Base-by-base conservation (phyloP, 2,329 filamentous ascomycete genomes). In the Colletotrichum gloeosporioides region DNA sequence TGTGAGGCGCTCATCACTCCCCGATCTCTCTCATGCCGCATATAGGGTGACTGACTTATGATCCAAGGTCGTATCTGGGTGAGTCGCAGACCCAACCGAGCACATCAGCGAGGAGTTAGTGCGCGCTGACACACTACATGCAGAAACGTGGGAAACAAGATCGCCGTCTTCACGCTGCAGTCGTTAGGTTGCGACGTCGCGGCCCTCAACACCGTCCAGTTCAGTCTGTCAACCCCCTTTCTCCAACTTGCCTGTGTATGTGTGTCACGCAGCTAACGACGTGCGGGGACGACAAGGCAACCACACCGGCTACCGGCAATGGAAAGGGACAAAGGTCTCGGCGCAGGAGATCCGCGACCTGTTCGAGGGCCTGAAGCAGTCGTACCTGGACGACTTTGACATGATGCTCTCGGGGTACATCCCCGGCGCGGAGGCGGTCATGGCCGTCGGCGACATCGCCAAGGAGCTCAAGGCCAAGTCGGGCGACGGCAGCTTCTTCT, bases 131-230 rank as follows among this genome's bases (percentile, higher is more conserved):
- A 18, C 49, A n/a, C 4, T 2, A 15, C 53, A 59, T 25, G 68
- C 65, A 98, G 97, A 83, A 96, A 98, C 90, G 97, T 99, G 79
- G 97, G 97, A 68, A 99, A 99, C 85, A 98, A 96, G 82, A 98
- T 99, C 89, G 96, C 96, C 57, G 96, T 96, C 2, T 98, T 98
- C 82, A 95, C 96, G 79, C 94, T 99, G 90, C 96, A 99, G 85
- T 94, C 95, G 1, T 87, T 99, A 67, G 97, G 97, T 64, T 98
- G 96, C 82, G 96, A 99, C 81, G 96, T 98, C 8, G 94, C 96
- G 10, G 95, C 96, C 4, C 90, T 99, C 81, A 98, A 99, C 84
- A 99, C 97, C 0, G 97, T 99, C 8, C 95, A 99, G 81, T 99
- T 98, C 88, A 99, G 96, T 98, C 88, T 85, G 93, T 73, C 10